These are phyloP conservation scores for Pythium volutum DNA, from an alignment of 352 stramenopile genomes.

Conservation along the genomic window DNA sequence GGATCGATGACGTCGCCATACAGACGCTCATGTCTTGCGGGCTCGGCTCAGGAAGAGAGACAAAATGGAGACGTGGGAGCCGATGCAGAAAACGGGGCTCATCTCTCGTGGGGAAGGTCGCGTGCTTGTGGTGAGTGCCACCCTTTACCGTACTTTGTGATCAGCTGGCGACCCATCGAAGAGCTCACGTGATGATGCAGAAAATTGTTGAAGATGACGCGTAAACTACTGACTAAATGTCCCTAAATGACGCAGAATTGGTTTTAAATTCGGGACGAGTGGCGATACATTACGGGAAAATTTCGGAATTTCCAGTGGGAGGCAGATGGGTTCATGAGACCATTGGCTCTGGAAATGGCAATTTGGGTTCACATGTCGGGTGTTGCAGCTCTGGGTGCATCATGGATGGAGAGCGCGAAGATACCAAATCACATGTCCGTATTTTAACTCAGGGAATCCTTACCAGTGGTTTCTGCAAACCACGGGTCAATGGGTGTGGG, in stretches of 20 bases:
- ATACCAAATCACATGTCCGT: too few species aligned
- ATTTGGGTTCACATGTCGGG: too few species aligned
- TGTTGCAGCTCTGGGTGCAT: too few species aligned
- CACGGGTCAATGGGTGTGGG: too few species aligned
- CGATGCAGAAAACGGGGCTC: background rate
- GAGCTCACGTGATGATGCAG: background rate
- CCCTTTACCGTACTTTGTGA: background rate
- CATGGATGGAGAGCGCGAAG: too few species aligned
- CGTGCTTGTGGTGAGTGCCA: constrained; percentile 1
- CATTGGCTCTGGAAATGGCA: background rate
- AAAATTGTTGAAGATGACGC: background rate
- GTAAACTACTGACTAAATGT: constrained; percentile 2
- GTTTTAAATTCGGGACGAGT: background rate
- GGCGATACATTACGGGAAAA: background rate
- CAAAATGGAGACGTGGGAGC: background rate
- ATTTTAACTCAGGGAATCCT: too few species aligned
- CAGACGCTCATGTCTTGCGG: constrained; percentile 1
- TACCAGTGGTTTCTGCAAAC: too few species aligned
- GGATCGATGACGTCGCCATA: background rate
- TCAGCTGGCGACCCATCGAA: constrained; percentile 2
- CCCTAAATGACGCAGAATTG: constrained; percentile 1
- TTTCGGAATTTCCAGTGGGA: background rate
- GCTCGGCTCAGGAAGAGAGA: background rate
- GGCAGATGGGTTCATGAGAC: background rate
- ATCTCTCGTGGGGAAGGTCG: background rate